Conservation (phyloP, 257 asterid genomes). For the Ajuga chamaepitys region DNA sequence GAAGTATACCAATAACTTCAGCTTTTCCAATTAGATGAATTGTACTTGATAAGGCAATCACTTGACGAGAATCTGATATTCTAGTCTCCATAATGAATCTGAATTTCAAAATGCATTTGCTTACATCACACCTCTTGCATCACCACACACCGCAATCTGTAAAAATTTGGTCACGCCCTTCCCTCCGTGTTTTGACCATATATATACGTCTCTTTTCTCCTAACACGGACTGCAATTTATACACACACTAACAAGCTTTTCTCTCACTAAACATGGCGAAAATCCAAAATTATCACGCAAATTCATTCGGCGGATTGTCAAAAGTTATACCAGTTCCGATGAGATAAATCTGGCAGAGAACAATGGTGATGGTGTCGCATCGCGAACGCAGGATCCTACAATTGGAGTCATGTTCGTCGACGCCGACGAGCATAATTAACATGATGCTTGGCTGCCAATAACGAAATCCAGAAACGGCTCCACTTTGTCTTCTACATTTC, state of each 20-base stretch:
- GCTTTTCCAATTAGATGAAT: too few relatives aligned
- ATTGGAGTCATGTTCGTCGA: neutral
- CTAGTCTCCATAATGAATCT: too few relatives aligned
- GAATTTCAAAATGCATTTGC: too few relatives aligned
- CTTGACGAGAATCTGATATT: too few relatives aligned
- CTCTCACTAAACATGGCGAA: slow-evolving; percentile 12
- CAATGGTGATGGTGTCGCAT: neutral
- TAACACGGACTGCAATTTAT: neutral
- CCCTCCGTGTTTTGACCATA: too few relatives aligned
- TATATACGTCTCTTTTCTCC: neutral
- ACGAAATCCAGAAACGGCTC: slow-evolving; percentile 55
- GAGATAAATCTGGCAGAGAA: neutral
- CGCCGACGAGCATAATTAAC: slow-evolving; percentile 17
- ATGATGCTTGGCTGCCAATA: slow-evolving; percentile 46
- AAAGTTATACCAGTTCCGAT: slow-evolving; percentile 26
- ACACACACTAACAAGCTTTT: neutral
- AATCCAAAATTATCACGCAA: neutral
- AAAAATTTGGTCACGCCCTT: too few relatives aligned
- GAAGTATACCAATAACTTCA: too few relatives aligned
- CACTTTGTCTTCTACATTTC: slow-evolving; percentile 28
- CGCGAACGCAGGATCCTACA: neutral
- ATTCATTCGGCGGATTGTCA: slow-evolving; percentile 13
- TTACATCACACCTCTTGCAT: too few relatives aligned
- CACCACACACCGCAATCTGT: too few relatives aligned
- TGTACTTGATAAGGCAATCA: too few relatives aligned